Base-by-base conservation (phyloP, 345 rosid genomes). In the Gossypium australe region DNA sequence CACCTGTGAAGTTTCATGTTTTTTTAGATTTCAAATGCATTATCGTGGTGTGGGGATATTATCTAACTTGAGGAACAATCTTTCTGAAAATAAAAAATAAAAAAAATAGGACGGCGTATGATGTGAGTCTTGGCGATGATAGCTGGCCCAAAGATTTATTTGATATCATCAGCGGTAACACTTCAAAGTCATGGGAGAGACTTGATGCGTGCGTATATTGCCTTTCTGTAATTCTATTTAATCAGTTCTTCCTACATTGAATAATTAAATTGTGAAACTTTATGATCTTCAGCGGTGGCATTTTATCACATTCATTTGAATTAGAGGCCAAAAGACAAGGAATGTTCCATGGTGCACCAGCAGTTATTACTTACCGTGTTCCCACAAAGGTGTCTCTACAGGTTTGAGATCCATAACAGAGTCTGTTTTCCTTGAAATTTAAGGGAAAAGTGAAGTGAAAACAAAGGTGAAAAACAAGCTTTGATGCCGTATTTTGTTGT, bases 101-200 rank as follows among this genome's bases (percentile, higher is more conserved):
- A 25, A 29, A 18, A 66, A 53, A 49, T 89, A 95, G 99, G 93
- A 80, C 96, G 34, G 97, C 89, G 0, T 95, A 87, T 82, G 99
- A 95, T 76, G 89, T 95, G 77, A 89, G 82, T 72, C 83, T 95
- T 22, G 58, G 77, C 17, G 98, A 93, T 79, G 86, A 82, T 66
- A 77, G 82, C 75, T 95, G 99, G 99, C 87, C 89, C 55, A 71
- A 86, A 79, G 87, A 82, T 24, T 58, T 55, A 7, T 95, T 95
- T 80, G 85, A 81, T 74, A 76, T 89, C 53, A 79, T 93, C 79
- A 83, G 80, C 52, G 98, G 98, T 22, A 95, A 93, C 86, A 80
- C 79, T 71, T 89, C 98, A 25, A 84, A 67, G 59, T 85, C 99
- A 47, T 95, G 99, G 99, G 99, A 93, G 73, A 87, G 96, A 73